Conservation (phyloP, 2,329 filamentous ascomycete genomes). For the Cladosporium sp. region DNA sequence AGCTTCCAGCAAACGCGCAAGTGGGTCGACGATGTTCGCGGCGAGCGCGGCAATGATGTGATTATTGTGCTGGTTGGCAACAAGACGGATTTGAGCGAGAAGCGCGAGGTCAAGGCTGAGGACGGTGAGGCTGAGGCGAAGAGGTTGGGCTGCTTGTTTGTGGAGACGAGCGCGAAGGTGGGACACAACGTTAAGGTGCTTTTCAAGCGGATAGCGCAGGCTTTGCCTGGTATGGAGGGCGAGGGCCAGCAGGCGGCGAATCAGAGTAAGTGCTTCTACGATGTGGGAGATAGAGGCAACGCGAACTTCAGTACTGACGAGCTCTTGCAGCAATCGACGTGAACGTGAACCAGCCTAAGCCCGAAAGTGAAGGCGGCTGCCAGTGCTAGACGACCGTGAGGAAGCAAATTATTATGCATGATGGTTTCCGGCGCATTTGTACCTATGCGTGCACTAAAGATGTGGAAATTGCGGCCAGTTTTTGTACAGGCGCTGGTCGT, state of each 20-base stretch:
- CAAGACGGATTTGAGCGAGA: constrained; percentile 98
- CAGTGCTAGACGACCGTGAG: constrained; percentile 25
- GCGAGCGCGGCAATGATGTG: constrained; percentile 95
- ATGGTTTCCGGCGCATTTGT: not conserved
- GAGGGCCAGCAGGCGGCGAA: constrained; percentile 71
- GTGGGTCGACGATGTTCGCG: constrained; percentile 98
- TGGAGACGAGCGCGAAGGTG: constrained; percentile 96
- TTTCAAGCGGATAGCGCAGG: constrained; percentile 97
- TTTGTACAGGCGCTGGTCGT: not conserved
- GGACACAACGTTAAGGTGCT: constrained; percentile 97
- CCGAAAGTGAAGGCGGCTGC: constrained; percentile 35
- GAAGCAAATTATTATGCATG: not conserved
- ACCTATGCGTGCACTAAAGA: not conserved
- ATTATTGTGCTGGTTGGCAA: constrained; percentile 98
- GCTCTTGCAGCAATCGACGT: constrained; percentile 32
- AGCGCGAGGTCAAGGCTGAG: constrained; percentile 91
- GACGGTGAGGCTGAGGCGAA: constrained; percentile 98
- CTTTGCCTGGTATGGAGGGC: constrained; percentile 94
- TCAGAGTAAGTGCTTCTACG: constrained; percentile 63
- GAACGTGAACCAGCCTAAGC: constrained; percentile 32
- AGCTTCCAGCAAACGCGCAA: constrained; percentile 98
- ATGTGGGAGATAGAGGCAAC: not conserved
- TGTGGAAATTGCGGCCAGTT: not conserved
- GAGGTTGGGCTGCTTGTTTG: constrained; percentile 97
- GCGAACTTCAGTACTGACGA: constrained; percentile 18